A percentile compares a stretch with the other conserved stretches of the same genome.
These are phyloP conservation scores for Benincasa hispida DNA, from an alignment of 306 rosid genomes.

Conservation along the genomic window DNA sequence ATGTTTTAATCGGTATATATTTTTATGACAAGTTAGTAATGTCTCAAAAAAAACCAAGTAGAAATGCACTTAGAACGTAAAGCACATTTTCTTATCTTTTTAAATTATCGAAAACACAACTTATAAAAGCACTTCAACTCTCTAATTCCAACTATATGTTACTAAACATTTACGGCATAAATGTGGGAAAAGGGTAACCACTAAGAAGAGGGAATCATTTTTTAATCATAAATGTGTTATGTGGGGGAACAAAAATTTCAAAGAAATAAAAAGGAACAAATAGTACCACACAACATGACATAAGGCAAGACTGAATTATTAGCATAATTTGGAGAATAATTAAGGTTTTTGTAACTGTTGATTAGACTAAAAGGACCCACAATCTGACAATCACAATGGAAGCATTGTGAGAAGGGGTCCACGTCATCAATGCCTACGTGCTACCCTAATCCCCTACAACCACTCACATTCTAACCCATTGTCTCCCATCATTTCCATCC, in stretches of 20 bases:
- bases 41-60: too few species aligned
- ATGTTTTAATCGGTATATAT: too few species aligned
- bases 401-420: neutral
- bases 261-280: neutral
- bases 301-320: neutral
- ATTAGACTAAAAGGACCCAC: neutral
- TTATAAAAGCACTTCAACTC: too few species aligned
- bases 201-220: neutral
- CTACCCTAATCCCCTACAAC: neutral
- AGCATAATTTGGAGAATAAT: neutral
- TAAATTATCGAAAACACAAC: too few species aligned
- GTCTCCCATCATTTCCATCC: neutral
- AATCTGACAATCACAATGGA: neutral
- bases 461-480: neutral
- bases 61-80: too few species aligned
- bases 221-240: neutral
- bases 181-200: neutral
- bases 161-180: neutral
- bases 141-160: too few species aligned
- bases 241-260: neutral
- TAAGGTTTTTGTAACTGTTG: neutral
- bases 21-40: too few species aligned
- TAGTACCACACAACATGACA: neutral
- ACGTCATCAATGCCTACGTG: slow-evolving; percentile 4
- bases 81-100: too few species aligned